Conservation (phyloP, 148 eudicot species). For the Amaranthus palmeri region DNA sequence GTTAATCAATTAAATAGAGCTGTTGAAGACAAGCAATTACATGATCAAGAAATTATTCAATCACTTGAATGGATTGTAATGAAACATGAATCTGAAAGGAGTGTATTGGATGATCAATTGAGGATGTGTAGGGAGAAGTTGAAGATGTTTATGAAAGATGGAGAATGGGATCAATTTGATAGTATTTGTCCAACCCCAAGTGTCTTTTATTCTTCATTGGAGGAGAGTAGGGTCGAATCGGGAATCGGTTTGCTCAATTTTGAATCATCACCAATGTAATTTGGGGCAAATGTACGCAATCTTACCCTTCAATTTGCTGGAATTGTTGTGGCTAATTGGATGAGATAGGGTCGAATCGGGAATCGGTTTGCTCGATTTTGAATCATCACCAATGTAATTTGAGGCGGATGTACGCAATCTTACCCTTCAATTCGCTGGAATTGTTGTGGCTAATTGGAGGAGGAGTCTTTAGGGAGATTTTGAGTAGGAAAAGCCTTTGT, state of each 20-base stretch:
- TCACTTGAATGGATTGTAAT: constrained; percentile 33
- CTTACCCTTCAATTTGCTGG: not conserved
- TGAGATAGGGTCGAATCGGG: constrained; percentile 29
- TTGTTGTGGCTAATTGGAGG: constrained; percentile 14
- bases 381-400: constrained; percentile 29
- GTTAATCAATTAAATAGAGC: constrained; percentile 47
- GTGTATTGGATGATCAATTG: too few species aligned
- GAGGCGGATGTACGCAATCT: not conserved
- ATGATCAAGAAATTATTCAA: constrained; percentile 71
- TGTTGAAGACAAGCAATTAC: constrained; percentile 59
- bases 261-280: constrained; percentile 29
- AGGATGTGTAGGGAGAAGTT: constrained; percentile 17
- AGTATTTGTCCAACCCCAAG: constrained; percentile 27
- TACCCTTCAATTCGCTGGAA: not conserved
- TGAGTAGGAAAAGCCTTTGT: constrained; percentile 16
- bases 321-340: constrained; percentile 16
- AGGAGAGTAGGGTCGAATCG: constrained; percentile 22
- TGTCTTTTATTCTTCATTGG: constrained; percentile 19
- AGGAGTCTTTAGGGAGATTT: constrained; percentile 14
- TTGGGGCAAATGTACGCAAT: constrained; percentile 7
- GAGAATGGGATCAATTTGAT: constrained; percentile 34
- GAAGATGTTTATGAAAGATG: constrained; percentile 27
- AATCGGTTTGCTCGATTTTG: constrained; percentile 49
- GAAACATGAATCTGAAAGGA: too few species aligned
- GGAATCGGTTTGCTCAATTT: constrained; percentile 49